Evolutionary conservation across 306 rosid genomes (phyloP), one percentile per base, ranked within the genome.

Genomic region (Dalbergia cochinchinensis): DNA sequence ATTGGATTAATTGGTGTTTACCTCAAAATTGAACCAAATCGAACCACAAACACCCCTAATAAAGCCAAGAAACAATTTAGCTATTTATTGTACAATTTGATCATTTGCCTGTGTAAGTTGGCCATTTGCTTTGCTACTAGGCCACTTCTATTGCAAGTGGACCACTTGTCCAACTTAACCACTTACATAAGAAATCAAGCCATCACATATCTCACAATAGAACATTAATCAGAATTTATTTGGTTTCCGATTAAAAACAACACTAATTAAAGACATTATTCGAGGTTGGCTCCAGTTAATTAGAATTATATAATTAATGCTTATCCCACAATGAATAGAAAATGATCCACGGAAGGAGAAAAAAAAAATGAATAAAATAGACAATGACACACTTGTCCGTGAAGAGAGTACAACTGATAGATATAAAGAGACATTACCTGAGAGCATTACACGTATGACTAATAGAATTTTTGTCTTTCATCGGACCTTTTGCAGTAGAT

Each of bases 381-480:
- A 13, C 7, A 20, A 62, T 11, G 39, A 31, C 70, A 35, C 39
- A 4, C 33, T n/a, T 42, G 35, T 48, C 11, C 0, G 64, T 10
- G 11, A 60, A 26, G 4, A 22, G 22, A 11, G 65, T 14, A 22
- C 14, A 70, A 70, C 0, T 5, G 16, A 33, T 10, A 63, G 74
- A 55, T 54, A 44, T 26, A 73, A 58, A 35, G 61, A 42, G 48
- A 62, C 76, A 74, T 19, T 44, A 42, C 11, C 16, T 65, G 18
- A 57, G 63, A 61, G 55, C 15, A 57, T 63, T 37, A 74, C 68
- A 4, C 16, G n/a, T 66, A 54, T 14, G 50, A 37, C 6, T 70
- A 5, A 18, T 15, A 18, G 37, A 70, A 34, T 7, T 22, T n/a
- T 19, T n/a, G 22, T 20, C 65, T 42, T 50, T 22, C 14, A 1